Percentiles rank a stretch among this genome's conserved stretches.
Evolutionary conservation across 2,329 filamentous ascomycete genomes (phyloP).

Genomic region (Sclerotinia glacialis): DNA sequence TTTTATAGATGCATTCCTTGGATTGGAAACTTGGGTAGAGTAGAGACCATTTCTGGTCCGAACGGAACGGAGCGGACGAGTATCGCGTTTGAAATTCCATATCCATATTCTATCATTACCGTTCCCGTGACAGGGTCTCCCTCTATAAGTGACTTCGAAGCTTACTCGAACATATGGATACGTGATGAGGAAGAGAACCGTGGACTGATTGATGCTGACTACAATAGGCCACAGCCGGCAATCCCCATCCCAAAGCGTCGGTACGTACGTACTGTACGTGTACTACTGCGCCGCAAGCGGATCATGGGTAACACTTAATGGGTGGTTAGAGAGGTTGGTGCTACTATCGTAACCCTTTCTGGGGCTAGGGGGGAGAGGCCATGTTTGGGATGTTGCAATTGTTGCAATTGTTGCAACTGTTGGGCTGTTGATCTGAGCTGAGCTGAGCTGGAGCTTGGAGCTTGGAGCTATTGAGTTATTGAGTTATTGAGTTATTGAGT

Average conservation of each 20-base stretch:
- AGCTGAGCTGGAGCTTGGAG: no score
- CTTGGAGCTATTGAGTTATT: no score
- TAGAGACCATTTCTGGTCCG: not conserved
- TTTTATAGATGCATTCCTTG: not conserved
- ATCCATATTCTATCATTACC: no score
- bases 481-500: not conserved
- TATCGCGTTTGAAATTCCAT: no score
- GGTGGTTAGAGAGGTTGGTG: no score
- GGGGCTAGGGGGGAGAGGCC: no score
- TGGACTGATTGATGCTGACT: no score
- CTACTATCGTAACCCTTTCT: no score
- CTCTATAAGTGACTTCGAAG: not conserved
- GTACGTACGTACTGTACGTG: not conserved
- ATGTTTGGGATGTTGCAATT: not conserved
- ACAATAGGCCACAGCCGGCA: no score
- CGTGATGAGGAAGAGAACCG: not conserved
- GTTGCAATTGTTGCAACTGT: no score
- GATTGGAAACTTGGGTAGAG: not conserved
- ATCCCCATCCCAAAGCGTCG: not conserved
- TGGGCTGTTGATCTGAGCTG: no score
- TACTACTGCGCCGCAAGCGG: not conserved
- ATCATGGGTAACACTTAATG: no score
- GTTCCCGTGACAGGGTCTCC: not conserved
- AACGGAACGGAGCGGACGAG: not conserved
- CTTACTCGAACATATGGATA: not conserved